A percentile compares a stretch with the other conserved stretches of the same genome.
phyloP scores from a whole-genome alignment of 148 eudicot species.

The Cornus florida region DNA sequence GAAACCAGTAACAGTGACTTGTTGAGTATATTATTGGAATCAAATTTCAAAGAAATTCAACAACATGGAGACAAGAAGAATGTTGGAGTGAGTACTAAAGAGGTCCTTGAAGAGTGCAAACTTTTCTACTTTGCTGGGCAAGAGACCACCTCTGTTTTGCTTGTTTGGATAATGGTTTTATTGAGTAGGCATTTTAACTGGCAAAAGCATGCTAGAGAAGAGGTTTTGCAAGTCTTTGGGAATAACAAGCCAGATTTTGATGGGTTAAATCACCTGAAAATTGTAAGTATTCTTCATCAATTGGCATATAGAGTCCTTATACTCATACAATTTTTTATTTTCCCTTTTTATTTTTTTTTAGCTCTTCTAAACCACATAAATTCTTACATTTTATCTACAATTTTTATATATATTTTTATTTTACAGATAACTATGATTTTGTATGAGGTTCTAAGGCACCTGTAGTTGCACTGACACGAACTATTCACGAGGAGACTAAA shows the following conservation, averaged over 20 bases:
- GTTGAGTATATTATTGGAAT: conserved; percentile 17
- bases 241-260: conserved; percentile 6
- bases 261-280: conserved; percentile 12
- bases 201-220: conserved; percentile 15
- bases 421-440: not conserved
- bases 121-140: conserved; percentile 16
- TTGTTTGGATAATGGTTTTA: conserved; percentile 9
- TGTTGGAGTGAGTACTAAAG: not conserved
- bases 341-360: too few relatives aligned
- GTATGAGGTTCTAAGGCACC: not conserved
- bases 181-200: conserved; percentile 7
- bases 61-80: not conserved
- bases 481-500: not conserved
- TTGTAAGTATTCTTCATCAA: not conserved
- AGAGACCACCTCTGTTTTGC: conserved; percentile 13
- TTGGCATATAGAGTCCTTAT: too few relatives aligned
- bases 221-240: conserved; percentile 15
- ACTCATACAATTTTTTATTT: too few relatives aligned
- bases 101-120: conserved; percentile 16
- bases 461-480: not conserved
- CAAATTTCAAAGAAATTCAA: not conserved
- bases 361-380: too few relatives aligned
- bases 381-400: too few relatives aligned
- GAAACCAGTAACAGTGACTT: conserved; percentile 3
- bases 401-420: too few relatives aligned